Percentiles rank a stretch among this genome's conserved stretches.
Conservation (phyloP, 2,329 filamentous ascomycete species). For the Diaporthe nobilis region DNA sequence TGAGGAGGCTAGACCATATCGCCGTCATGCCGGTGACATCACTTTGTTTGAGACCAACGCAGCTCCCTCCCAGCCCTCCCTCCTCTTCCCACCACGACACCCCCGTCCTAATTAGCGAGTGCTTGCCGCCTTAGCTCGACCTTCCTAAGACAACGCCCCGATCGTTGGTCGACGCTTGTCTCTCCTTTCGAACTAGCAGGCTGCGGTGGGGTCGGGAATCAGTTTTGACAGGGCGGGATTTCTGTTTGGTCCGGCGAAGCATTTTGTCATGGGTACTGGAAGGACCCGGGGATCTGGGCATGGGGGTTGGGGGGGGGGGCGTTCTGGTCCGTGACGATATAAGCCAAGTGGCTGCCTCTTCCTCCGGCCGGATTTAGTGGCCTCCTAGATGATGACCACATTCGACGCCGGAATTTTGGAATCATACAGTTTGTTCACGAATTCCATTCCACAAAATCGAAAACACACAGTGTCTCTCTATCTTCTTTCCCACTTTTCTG, state of each 20-base stretch:
- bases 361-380: neutral
- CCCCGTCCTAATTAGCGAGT: neutral
- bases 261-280: conserved; percentile 15
- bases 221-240: conserved; percentile 23
- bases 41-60: conserved; percentile 21
- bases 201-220: conserved; percentile 16
- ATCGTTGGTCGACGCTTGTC: conserved; percentile 24
- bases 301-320: neutral
- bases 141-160: neutral
- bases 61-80: neutral
- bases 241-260: neutral
- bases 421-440: neutral
- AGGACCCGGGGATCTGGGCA: neutral
- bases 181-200: conserved; percentile 10
- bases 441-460: neutral
- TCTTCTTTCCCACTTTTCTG: neutral
- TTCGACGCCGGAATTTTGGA: neutral
- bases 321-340: neutral
- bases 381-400: neutral
- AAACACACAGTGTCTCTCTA: neutral
- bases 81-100: neutral
- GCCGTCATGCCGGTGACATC: conserved; percentile 28
- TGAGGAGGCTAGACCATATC: conserved; percentile 16
- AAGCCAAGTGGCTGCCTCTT: conserved; percentile 7
- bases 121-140: neutral